Evolutionary conservation across 2,329 filamentous ascomycete genomes (phyloP).

Genomic region (Coniochaeta ligniaria): DNA sequence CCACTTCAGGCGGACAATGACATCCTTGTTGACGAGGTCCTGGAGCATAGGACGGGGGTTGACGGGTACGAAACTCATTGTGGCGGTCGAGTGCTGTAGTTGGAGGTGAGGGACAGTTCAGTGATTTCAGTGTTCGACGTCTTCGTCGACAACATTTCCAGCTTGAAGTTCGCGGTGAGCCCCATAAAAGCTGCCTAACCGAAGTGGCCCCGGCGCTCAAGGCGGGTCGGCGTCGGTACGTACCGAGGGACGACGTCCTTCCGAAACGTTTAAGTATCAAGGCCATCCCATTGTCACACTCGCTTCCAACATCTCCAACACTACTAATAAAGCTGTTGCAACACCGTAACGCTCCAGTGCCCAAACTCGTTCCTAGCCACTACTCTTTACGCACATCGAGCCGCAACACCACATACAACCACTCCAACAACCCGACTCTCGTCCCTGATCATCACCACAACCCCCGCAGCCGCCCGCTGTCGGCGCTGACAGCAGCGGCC

Average conservation of each 20-base stretch:
- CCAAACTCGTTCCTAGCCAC: too few relatives aligned
- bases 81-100: background rate
- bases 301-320: background rate
- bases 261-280: background rate
- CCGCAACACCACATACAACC: background rate
- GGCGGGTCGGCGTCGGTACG: background rate
- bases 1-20: conserved; percentile 95
- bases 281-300: background rate
- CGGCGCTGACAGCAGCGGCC: background rate
- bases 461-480: background rate
- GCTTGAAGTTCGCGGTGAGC: background rate
- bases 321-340: too few relatives aligned
- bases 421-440: background rate
- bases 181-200: background rate
- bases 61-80: conserved; percentile 66
- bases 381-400: background rate
- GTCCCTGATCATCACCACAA: background rate
- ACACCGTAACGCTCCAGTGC: too few relatives aligned
- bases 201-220: background rate
- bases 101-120: background rate
- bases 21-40: conserved; percentile 85
- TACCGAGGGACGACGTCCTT: background rate
- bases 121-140: background rate
- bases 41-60: conserved; percentile 97
- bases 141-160: background rate